Percentiles rank a stretch among this genome's conserved stretches.
phyloP scores from a whole-genome alignment of 1,284 basidiomycete species.

The Vanrija sp. region DNA sequence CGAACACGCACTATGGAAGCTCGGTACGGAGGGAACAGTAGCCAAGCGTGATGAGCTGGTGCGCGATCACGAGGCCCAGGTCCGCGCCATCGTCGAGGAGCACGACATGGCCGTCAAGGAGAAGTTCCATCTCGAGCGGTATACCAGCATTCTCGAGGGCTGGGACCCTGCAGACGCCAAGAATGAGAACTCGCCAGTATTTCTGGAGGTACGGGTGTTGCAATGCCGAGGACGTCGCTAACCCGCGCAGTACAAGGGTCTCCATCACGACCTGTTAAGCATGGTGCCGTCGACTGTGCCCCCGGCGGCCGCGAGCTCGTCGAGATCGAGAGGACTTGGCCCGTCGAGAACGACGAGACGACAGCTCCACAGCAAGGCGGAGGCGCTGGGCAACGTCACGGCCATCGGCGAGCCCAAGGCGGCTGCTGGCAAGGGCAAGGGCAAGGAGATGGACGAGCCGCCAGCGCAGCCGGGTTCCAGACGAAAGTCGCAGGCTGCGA shows the following conservation, averaged over 20 bases:
- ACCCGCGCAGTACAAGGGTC: conserved; percentile 25
- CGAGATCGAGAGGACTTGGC: background rate
- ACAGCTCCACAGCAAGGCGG: conserved; percentile 33
- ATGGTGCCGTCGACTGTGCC: conserved; percentile 17
- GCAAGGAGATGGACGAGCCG: conserved; percentile 4
- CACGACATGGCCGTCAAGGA: conserved; percentile 80
- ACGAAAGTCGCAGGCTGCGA: conserved; percentile 1
- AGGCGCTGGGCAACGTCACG: conserved; percentile 24
- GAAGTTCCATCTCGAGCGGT: conserved; percentile 77
- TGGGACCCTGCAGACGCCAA: conserved; percentile 75
- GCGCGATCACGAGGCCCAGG: conserved; percentile 57
- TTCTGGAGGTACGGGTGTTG: conserved; percentile 58
- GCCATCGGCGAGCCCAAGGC: conserved; percentile 2
- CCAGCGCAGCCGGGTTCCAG: background rate
- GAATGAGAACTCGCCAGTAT: conserved; percentile 65
- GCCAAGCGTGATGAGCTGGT: conserved; percentile 52
- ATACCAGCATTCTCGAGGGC: conserved; percentile 61
- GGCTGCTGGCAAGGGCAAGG: conserved; percentile 12
- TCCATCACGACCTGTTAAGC: conserved; percentile 33
- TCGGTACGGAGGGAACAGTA: conserved; percentile 26
- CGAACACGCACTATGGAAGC: conserved; percentile 18
- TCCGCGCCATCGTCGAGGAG: conserved; percentile 59
- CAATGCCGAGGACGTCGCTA: background rate
- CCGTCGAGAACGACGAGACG: conserved; percentile 39
- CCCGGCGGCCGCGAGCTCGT: background rate